Conservation (phyloP, 2,329 filamentous ascomycete species). For the Verruconis gallopava region DNA sequence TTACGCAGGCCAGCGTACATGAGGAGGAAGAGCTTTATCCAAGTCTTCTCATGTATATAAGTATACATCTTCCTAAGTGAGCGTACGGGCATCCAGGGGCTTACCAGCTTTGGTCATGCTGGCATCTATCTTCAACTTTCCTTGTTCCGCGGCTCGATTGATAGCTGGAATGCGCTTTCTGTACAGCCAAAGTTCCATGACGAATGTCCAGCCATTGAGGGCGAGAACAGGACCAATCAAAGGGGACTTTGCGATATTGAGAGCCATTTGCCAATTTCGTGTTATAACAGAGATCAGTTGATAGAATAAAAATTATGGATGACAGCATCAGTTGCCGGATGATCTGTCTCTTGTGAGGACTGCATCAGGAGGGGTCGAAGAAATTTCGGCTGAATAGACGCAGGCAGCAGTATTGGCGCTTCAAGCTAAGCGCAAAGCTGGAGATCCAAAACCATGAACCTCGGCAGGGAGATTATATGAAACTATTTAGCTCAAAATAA, state of each 20-base stretch:
- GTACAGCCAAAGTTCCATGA: conserved; percentile 32
- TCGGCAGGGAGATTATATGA: no score
- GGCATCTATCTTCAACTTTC: conserved; percentile 11
- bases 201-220: conserved; percentile 25
- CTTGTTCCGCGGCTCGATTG: conserved; percentile 16
- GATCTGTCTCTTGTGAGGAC: no score
- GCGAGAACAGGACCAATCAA: conserved; percentile 9
- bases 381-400: no score
- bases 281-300: no score
- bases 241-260: not conserved
- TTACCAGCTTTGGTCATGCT: not conserved
- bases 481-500: no score
- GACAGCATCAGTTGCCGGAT: no score
- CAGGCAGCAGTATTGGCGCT: no score
- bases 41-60: not conserved
- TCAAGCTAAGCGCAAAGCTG: no score
- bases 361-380: no score
- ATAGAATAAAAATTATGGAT: no score
- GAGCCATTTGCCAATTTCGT: no score
- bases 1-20: not conserved
- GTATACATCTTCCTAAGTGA: not conserved
- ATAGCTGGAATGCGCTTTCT: conserved; percentile 25
- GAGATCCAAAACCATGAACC: no score
- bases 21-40: not conserved
- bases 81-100: not conserved